phyloP scores from a whole-genome alignment of 225 moss, liverwort and hornwort genomes.

The Sphagnum contortum region DNA sequence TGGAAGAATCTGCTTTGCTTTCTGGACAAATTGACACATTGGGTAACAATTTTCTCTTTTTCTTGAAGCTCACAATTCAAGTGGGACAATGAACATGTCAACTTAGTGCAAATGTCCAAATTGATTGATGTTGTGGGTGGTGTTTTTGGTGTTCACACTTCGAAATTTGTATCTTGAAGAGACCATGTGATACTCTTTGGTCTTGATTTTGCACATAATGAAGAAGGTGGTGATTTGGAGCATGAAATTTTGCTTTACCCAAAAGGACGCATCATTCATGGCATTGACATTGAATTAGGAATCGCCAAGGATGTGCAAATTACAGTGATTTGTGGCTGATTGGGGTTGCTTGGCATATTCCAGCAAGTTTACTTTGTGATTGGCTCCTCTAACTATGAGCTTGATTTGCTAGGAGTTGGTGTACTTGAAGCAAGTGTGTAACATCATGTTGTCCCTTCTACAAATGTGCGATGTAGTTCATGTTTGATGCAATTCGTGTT shows the following conservation, averaged over 20 bases:
- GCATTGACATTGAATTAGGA: constrained; percentile 38
- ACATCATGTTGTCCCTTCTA: no score
- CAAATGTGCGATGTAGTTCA: no score
- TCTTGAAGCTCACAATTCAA: not conserved
- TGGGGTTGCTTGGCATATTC: constrained; percentile 90
- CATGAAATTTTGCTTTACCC: constrained; percentile 43
- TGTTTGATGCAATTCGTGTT: no score
- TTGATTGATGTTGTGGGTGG: no score
- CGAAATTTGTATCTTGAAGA: constrained; percentile 33
- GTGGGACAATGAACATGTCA: not conserved
- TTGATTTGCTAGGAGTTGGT: constrained; percentile 82
- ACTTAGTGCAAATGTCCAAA: not conserved
- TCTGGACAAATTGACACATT: no score
- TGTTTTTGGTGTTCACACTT: constrained; percentile 19
- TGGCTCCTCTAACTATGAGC: constrained; percentile 76
- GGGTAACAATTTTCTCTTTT: no score
- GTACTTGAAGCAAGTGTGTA: constrained; percentile 68
- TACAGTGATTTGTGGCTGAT: constrained; percentile 37
- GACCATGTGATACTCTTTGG: constrained; percentile 39
- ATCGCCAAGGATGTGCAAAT: constrained; percentile 38
- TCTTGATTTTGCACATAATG: constrained; percentile 24
- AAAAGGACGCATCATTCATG: constrained; percentile 20
- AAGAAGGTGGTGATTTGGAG: constrained; percentile 12
- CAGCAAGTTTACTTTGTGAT: constrained; percentile 66
- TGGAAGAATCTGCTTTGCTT: no score